Conservation (phyloP, 495 filamentous ascomycete species). For the Penicillium verhagenii region DNA sequence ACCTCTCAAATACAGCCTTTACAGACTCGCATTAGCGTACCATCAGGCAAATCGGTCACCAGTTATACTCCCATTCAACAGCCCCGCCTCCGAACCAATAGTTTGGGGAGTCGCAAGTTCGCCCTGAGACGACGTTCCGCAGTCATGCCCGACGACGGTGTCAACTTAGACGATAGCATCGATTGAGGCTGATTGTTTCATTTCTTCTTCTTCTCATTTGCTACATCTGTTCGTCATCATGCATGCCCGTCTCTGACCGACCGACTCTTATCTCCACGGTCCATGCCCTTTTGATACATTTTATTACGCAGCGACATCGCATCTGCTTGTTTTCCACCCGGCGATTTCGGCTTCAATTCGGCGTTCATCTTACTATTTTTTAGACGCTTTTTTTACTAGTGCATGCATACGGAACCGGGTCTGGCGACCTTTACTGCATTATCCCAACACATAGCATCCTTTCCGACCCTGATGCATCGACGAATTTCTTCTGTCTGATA, state of each 20-base stretch:
- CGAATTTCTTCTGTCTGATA: background rate
- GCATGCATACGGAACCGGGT: slow-evolving; percentile 14
- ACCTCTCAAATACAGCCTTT: slow-evolving; percentile 25
- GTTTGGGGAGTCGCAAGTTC: slow-evolving; percentile 39
- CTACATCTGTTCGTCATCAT: slow-evolving; percentile 6
- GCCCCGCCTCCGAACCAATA: slow-evolving; percentile 40
- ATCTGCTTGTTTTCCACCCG: slow-evolving; percentile 10
- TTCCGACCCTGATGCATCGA: background rate
- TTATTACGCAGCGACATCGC: slow-evolving; percentile 34
- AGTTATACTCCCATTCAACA: slow-evolving; percentile 46
- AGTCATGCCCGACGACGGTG: slow-evolving; percentile 26
- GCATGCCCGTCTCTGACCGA: slow-evolving; percentile 12
- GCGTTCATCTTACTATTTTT: slow-evolving; percentile 30
- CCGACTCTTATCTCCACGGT: background rate
- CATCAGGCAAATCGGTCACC: slow-evolving; percentile 39
- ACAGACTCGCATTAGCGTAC: slow-evolving; percentile 38
- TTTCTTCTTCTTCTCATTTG: background rate
- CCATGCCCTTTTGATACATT: slow-evolving; percentile 20
- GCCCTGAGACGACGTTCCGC: slow-evolving; percentile 36
- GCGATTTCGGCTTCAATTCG: slow-evolving; percentile 23
- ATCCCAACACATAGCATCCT: background rate
- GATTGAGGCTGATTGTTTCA: slow-evolving; percentile 23
- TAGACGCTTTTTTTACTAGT: slow-evolving; percentile 11
- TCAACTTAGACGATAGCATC: slow-evolving; percentile 39
- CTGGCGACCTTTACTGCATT: slow-evolving; percentile 19